These are phyloP conservation scores for Vanrija humicola DNA, from an alignment of 1,284 basidiomycete genomes.

Conservation along the genomic window DNA sequence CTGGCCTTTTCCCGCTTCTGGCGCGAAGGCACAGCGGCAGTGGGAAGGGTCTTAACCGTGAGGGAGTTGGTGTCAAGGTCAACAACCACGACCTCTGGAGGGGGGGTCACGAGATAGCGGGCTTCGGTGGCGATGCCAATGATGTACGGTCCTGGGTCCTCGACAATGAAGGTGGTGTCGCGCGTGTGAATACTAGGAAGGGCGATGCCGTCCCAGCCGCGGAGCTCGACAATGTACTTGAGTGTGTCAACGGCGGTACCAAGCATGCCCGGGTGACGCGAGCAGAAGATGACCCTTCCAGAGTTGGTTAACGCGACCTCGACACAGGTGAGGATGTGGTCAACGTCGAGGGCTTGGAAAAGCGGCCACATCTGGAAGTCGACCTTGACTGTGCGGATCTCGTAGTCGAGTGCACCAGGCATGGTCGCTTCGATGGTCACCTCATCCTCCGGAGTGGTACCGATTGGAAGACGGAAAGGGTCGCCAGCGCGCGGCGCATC, in stretches of 20 bases:
- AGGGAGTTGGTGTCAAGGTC: constrained; percentile 67
- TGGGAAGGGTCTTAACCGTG: constrained; percentile 72
- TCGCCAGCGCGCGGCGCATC: constrained; percentile 83
- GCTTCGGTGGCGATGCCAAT: constrained; percentile 85
- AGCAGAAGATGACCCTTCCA: constrained; percentile 84
- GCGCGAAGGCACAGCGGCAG: constrained; percentile 72
- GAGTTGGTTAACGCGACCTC: constrained; percentile 91
- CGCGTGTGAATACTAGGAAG: constrained; percentile 75
- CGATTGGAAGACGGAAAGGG: constrained; percentile 30
- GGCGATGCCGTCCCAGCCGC: constrained; percentile 88
- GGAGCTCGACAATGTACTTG: constrained; percentile 86
- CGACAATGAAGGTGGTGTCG: constrained; percentile 41
- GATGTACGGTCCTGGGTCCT: constrained; percentile 76
- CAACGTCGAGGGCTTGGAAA: constrained; percentile 89
- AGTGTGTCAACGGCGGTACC: constrained; percentile 76
- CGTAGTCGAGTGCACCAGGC: constrained; percentile 51
- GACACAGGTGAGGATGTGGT: constrained; percentile 88
- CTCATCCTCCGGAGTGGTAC: constrained; percentile 26
- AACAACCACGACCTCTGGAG: constrained; percentile 79
- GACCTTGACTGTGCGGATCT: constrained; percentile 46
- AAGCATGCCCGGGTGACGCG: constrained; percentile 84
- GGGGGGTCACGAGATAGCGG: constrained; percentile 67
- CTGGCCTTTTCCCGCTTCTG: constrained; percentile 79
- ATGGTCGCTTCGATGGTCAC: constrained; percentile 40
- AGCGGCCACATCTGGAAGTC: constrained; percentile 93